These are phyloP conservation scores for Magnusiomyces suaveolens DNA, from an alignment of 1,139 yeast species.

Conservation along the genomic window DNA sequence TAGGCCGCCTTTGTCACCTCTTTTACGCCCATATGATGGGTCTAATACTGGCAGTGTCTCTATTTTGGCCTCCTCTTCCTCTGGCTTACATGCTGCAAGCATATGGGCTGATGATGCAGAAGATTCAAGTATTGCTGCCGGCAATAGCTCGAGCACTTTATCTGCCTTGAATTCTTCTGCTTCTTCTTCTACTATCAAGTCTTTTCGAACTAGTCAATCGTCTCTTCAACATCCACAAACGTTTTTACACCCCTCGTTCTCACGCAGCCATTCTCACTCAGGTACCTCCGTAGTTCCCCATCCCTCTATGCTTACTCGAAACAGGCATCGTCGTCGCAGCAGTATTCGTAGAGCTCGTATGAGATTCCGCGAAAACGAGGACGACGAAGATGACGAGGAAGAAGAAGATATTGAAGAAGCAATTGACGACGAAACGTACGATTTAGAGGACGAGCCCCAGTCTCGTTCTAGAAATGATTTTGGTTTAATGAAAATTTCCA, in stretches of 20 bases:
- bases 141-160: slow-evolving; percentile 8
- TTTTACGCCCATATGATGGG: slow-evolving; percentile 9
- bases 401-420: slow-evolving; percentile 10
- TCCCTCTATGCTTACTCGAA: background rate
- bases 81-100: slow-evolving; percentile 7
- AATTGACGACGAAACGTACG: slow-evolving; percentile 9
- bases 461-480: slow-evolving; percentile 1
- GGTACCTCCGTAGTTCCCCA: background rate
- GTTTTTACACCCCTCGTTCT: background rate
- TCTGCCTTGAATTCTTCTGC: slow-evolving; percentile 1
- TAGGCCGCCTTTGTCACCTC: slow-evolving; percentile 13
- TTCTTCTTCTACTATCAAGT: background rate
- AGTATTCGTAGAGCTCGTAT: slow-evolving; percentile 13
- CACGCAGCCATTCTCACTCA: background rate
- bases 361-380: slow-evolving; percentile 12
- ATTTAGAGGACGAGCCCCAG: slow-evolving; percentile 9
- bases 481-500: background rate
- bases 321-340: slow-evolving; percentile 10
- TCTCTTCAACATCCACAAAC: slow-evolving; percentile 3
- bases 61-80: background rate
- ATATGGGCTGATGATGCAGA: slow-evolving; percentile 12
- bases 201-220: background rate
- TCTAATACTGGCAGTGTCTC: background rate
- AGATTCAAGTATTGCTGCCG: background rate
- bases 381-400: slow-evolving; percentile 12